Percentiles rank a stretch among this genome's conserved stretches.
Conservation (phyloP, 805 yeast species). For the Candida oleophila region DNA sequence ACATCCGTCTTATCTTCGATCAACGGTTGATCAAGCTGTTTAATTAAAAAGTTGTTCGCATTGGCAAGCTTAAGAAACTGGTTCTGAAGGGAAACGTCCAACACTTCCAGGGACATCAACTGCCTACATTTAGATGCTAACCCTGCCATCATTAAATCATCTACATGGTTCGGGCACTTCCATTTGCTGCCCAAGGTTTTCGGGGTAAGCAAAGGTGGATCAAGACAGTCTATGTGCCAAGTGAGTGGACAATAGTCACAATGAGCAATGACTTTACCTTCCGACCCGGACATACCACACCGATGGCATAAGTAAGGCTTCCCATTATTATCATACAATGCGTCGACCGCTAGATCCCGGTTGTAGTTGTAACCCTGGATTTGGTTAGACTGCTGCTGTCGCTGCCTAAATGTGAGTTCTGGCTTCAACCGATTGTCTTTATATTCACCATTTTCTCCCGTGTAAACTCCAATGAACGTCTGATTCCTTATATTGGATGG, state of each 20-base stretch:
- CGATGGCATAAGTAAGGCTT: constrained; percentile 68
- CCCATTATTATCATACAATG: constrained; percentile 66
- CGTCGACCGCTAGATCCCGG: constrained; percentile 60
- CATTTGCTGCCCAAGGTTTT: constrained; percentile 78
- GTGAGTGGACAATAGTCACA: constrained; percentile 83
- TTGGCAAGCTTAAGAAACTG: constrained; percentile 32
- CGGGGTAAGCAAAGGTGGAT: constrained; percentile 69
- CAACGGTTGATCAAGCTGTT: constrained; percentile 34
- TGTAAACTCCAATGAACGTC: constrained; percentile 66
- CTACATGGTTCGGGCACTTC: constrained; percentile 89
- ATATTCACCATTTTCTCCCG: constrained; percentile 72
- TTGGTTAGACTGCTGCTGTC: constrained; percentile 27
- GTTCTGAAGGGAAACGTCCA: constrained; percentile 49
- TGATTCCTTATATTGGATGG: constrained; percentile 67
- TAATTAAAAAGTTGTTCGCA: constrained; percentile 29
- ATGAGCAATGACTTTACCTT: constrained; percentile 55
- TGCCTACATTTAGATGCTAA: constrained; percentile 36
- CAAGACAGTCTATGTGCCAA: constrained; percentile 89
- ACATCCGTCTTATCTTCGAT: constrained; percentile 15
- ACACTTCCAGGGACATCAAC: constrained; percentile 48
- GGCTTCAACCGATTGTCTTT: constrained; percentile 40
- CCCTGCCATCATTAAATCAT: constrained; percentile 42
- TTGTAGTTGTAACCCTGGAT: constrained; percentile 37
- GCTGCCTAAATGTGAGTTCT: constrained; percentile 41
- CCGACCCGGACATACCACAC: constrained; percentile 71